Evolutionary conservation across 371 early-diverging fungal species (phyloP).

Genomic region (Blyttiomyces sp.): DNA sequence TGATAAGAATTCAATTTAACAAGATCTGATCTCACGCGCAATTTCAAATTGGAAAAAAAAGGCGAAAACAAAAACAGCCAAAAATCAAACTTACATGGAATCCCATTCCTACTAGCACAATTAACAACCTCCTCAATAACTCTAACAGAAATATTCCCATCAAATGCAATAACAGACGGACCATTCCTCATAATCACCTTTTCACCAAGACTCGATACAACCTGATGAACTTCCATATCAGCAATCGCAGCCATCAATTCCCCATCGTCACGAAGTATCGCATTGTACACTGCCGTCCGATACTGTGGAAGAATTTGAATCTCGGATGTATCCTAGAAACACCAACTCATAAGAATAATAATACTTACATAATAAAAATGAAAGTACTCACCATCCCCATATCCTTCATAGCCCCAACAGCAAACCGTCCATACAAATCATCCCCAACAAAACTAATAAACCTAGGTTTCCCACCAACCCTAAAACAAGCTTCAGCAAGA

Average conservation of each 20-base stretch:
- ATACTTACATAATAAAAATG: conserved; percentile 10
- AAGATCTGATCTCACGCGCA: background rate
- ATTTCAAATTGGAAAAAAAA: background rate
- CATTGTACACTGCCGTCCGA: conserved; percentile 65
- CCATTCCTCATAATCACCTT: background rate
- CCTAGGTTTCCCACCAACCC: conserved; percentile 57
- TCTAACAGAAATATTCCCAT: conserved; percentile 4
- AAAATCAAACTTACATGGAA: conserved; percentile 34
- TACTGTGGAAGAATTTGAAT: conserved; percentile 14
- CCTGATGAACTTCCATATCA: conserved; percentile 75
- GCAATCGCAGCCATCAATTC: conserved; percentile 77
- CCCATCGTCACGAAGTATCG: conserved; percentile 68
- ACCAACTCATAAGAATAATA: background rate
- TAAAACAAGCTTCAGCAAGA: conserved; percentile 74
- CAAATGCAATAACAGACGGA: conserved; percentile 4
- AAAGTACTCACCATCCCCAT: conserved; percentile 48
- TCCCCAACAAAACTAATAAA: conserved; percentile 70
- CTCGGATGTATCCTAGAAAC: conserved; percentile 32
- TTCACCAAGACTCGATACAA: background rate
- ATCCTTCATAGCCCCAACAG: conserved; percentile 51
- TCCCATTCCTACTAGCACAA: background rate
- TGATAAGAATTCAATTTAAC: background rate
- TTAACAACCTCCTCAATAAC: background rate
- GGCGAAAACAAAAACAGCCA: conserved; percentile 36
- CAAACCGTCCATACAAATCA: conserved; percentile 61